Evolutionary conservation across 2,329 filamentous ascomycete genomes (phyloP).

Genomic region (Fusarium sp.): DNA sequence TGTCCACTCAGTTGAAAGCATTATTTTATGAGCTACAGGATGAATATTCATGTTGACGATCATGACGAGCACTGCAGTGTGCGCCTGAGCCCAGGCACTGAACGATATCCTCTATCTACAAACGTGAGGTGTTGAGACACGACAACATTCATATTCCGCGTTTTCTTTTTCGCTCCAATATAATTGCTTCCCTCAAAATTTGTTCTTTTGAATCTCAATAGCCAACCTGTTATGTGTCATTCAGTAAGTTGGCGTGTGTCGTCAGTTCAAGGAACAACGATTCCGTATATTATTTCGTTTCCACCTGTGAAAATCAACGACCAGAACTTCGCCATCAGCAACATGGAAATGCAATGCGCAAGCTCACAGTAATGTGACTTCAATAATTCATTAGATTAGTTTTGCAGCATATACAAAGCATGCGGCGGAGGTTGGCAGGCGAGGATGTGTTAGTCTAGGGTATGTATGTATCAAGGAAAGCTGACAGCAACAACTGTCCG

Average conservation of each 20-base stretch:
- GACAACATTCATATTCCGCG: neutral
- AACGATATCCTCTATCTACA: neutral
- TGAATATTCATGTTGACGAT: neutral
- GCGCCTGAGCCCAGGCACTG: neutral
- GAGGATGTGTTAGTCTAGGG: neutral
- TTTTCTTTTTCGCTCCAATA: neutral
- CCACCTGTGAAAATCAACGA: neutral
- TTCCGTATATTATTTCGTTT: neutral
- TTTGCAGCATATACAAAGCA: neutral
- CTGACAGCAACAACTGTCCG: neutral
- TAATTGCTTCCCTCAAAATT: too few species aligned
- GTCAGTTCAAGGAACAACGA: too few species aligned
- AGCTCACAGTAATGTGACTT: too few species aligned
- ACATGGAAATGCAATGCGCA: too few species aligned
- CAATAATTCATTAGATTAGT: too few species aligned
- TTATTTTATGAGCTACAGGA: too few species aligned
- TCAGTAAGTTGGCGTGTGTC: neutral
- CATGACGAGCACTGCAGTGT: too few species aligned
- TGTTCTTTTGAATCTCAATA: too few species aligned
- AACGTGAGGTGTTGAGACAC: neutral
- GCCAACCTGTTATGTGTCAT: neutral
- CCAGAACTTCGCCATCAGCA: neutral
- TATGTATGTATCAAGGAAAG: too few species aligned
- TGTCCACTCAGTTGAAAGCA: rapidly evolving
- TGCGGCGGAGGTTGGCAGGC: neutral